Base-by-base conservation (phyloP, 352 stramenopile species). In the Pythium monospermum region DNA sequence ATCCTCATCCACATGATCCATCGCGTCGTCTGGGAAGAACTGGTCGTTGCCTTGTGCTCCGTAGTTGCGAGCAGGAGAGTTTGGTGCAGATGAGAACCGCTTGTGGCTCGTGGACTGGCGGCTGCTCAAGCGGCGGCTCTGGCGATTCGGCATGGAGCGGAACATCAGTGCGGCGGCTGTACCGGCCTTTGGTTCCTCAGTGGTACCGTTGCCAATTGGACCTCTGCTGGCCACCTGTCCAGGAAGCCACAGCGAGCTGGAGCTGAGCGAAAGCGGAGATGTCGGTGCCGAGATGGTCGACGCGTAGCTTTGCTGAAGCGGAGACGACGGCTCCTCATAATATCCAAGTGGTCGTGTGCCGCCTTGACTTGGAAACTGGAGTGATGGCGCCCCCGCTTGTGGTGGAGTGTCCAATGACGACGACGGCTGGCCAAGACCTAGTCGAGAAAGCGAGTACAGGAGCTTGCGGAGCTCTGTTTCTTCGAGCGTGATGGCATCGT, bases 381-480 rank as follows among this genome's bases (percentile, higher is more conserved):
- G 43, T 13, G 37, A 53, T 40, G 36, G 31, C 21, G 18, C 19
- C 8, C 22, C 30, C 13, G 43, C 15, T 21, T 23, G 13, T 12
- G 22, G 22, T n/a, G 27, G 13, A 41, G 43, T 32, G 61, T 51
- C 3, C 60, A 50, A 10, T 39, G 18, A 32, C 23, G 33, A 21
- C 25, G 47, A 11, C 18, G 18, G 25, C 21, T 65, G 49, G 12
- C 36, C 70, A 7, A 85, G 53, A 0, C 71, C 73, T 40, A 87
- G 82, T 15, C 69, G 71, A 10, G 60, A 60, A 25, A 87, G 54
- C 6, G 76, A 85, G 47, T 84, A 84, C 10, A 87, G 42, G 6
- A 87, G 60, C 27, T 82, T 87, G 63, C 84, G 73, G 4, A 87
- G 59, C 47, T 87, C 76, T 1, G 55, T 39, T 23, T 57, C 55